Base-by-base conservation (phyloP, 495 filamentous ascomycete species). In the Penicillium mononematosum region DNA sequence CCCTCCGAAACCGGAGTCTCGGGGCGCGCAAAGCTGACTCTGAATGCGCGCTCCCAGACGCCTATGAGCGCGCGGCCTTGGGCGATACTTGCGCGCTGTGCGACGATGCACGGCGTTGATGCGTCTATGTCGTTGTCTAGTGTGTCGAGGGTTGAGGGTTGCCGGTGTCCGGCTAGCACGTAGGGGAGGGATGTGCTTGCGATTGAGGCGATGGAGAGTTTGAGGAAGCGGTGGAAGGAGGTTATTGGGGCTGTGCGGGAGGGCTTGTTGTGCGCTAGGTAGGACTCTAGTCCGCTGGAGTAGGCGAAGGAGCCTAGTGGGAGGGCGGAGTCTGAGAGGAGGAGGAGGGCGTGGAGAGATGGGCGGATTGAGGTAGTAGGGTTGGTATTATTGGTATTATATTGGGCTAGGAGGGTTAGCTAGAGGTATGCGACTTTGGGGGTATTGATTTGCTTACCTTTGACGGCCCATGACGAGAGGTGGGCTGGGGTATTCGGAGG, bases 281-380 rank as follows among this genome's bases (percentile, higher is more conserved):
- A 97, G 49, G 92, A 97, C 70, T 99, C 94, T 32, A 99, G 83
- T 0, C 93, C 92, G 61, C 83, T 88, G 77, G 88, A 92, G 82
- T 96, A 99, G 58, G 94, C 94, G 75, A 99, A 99, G 41, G 92
- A 95, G 64, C 95, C 95, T 0, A 99, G 79, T 8, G 94, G 94
- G 8, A 99, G 86, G 38, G 94, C 94, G 8, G 94, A 96, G 80
- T 99, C 94, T 34, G 94, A 88, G 63, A 99, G 88, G 12, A 97
- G 84, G 49, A 98, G 86, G 58, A 97, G 87, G 54, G 90, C 83
- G 74, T 97, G 94, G 29, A 69, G 64, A 4, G 66, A 65, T n/a
- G 64, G 24, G 32, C 50, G 56, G 56, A 59, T 50, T 22, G 50
- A 27, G 32, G 62, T 17, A 31, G 43, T 50, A 43, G 61, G 59